These are phyloP conservation scores for Phaeosphaeria sp. DNA, from an alignment of 2,329 filamentous ascomycete species.

Conservation along the genomic window DNA sequence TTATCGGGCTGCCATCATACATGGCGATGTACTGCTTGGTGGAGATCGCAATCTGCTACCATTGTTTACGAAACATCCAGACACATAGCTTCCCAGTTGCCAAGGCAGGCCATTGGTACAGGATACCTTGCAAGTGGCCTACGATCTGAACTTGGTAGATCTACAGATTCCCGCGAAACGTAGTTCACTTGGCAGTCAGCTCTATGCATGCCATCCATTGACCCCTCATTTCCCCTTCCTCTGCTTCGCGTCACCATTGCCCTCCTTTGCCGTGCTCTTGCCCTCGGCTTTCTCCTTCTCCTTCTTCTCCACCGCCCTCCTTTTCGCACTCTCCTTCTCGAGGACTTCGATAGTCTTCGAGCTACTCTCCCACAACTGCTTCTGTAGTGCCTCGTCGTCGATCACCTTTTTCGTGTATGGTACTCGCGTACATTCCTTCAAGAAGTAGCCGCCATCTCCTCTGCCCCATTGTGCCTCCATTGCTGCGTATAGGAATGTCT, in stretches of 20 bases:
- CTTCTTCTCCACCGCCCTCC: conserved; percentile 65
- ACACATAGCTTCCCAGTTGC: neutral
- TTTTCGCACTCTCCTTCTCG: conserved; percentile 79
- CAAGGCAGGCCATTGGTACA: neutral
- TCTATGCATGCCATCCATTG: neutral
- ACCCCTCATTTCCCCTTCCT: conserved; percentile 22
- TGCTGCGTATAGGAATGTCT: conserved; percentile 82
- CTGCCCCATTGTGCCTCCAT: conserved; percentile 79
- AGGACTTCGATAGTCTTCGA: conserved; percentile 78
- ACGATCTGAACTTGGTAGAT: neutral
- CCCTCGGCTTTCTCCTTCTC: conserved; percentile 44
- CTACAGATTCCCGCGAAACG: neutral
- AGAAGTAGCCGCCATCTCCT: conserved; percentile 71
- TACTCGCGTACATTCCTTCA: conserved; percentile 89
- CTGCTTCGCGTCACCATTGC: conserved; percentile 31
- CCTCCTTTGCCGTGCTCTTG: conserved; percentile 25
- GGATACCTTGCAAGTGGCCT: neutral
- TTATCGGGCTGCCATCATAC: neutral
- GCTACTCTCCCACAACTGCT: conserved; percentile 88
- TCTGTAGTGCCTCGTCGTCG: conserved; percentile 77
- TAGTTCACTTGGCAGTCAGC: neutral
- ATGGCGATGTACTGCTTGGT: neutral
- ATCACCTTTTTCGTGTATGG: conserved; percentile 76
- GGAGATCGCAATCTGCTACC: neutral
- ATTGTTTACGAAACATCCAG: neutral